Base-by-base conservation (phyloP, 2,329 filamentous ascomycete species). In the Davidsoniella neocaledoniae region DNA sequence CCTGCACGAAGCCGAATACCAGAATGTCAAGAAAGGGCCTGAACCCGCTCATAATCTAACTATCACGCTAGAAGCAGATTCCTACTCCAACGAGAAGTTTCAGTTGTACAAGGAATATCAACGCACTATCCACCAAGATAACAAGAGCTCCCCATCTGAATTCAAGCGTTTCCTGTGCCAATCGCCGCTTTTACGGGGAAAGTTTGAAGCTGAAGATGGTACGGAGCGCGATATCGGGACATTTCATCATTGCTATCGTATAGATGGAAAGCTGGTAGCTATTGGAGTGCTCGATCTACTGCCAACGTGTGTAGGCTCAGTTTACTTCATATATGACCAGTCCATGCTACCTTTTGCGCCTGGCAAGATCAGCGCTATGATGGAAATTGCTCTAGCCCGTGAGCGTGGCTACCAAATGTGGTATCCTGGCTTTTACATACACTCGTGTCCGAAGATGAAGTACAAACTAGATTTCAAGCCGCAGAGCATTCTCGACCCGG, bases 341-440 rank as follows among this genome's bases (percentile, higher is more conserved):
- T 83, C 82, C 55, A 77, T 86, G 48, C 77, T 83, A 56, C 69
- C 71, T 51, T 79, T 76, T 64, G 72, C 72, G 21, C 81, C 85
- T 26, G 85, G 85, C 1, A 91, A 90, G 62, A 64, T 90, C 4
- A 79, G 81, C 36, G 85, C 84, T 1, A 61, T 90, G 54, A 68
- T 79, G 54, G 85, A 91, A 62, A 82, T 85, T 54, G 69, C 77
- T 0, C 62, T 91, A 25, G 81, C 84, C 0, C 64, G 71, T 2
- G 83, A 90, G 58, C 69, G 68, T 5, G 79, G 76, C 0, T 87
- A 88, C 57, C 66, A 72, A 41, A 86, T 77, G 69, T 91, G 86
- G 73, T 91, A 90, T 63, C 81, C 73, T 5, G 79, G 85, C 5
- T 90, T 79, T 62, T 91, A 90, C 58, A 90, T 91, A 53, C 83